These are phyloP conservation scores for Candolleomyces eurysporus DNA, from an alignment of 768 basidiomycete genomes.

Conservation along the genomic window DNA sequence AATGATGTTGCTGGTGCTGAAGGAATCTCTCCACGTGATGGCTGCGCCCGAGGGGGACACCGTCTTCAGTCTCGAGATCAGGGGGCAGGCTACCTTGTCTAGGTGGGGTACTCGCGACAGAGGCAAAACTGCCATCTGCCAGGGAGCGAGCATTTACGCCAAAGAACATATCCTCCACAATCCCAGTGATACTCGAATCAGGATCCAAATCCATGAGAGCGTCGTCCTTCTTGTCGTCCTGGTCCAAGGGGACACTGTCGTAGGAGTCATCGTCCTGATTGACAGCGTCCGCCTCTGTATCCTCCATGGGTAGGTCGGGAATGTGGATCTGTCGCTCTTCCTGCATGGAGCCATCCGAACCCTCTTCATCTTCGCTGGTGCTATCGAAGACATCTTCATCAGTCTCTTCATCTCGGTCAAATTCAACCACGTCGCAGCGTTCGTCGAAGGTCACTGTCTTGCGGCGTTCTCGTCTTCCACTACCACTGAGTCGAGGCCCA, in stretches of 20 bases:
- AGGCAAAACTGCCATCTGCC: slow-evolving; percentile 18
- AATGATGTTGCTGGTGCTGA: slow-evolving; percentile 35
- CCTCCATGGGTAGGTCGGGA: slow-evolving; percentile 8
- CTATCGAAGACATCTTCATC: slow-evolving; percentile 26
- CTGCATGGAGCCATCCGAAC: not conserved
- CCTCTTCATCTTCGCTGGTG: slow-evolving; percentile 21
- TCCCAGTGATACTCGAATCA: slow-evolving; percentile 65
- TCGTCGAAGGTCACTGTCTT: slow-evolving; percentile 83
- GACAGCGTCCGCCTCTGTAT: slow-evolving; percentile 3
- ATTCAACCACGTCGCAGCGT: slow-evolving; percentile 79
- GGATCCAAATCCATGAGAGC: slow-evolving; percentile 38
- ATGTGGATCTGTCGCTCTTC: slow-evolving; percentile 24
- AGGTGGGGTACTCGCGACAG: slow-evolving; percentile 42
- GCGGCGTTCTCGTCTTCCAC: slow-evolving; percentile 50
- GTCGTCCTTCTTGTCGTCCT: slow-evolving; percentile 35
- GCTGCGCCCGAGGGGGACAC: slow-evolving; percentile 60
- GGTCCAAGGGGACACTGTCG: slow-evolving; percentile 44
- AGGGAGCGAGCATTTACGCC: slow-evolving; percentile 30
- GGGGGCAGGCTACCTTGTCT: slow-evolving; percentile 42
- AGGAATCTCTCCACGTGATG: slow-evolving; percentile 58
- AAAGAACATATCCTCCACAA: slow-evolving; percentile 69
- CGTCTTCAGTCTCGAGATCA: slow-evolving; percentile 62
- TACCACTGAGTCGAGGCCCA: slow-evolving; percentile 65
- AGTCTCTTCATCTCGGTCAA: slow-evolving; percentile 51
- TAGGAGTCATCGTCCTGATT: slow-evolving; percentile 36